Percentiles rank a stretch among this genome's conserved stretches.
Conservation (phyloP, 2,329 filamentous ascomycete genomes). For the Aspergillus persii region DNA sequence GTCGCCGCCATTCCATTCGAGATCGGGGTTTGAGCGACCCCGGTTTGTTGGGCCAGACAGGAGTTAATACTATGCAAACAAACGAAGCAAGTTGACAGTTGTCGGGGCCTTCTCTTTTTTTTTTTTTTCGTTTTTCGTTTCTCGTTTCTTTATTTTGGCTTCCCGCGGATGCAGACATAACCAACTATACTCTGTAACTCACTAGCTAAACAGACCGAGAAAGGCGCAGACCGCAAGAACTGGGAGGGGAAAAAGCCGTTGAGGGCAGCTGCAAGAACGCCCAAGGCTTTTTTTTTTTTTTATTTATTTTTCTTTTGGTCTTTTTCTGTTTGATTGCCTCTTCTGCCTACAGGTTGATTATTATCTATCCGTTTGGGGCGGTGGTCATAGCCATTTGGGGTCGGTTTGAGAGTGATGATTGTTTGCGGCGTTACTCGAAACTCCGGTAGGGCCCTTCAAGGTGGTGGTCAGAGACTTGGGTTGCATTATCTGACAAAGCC, state of each 20-base stretch:
- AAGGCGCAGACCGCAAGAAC: slow-evolving; percentile 5
- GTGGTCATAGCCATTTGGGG: neutral
- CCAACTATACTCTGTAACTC: too few species aligned
- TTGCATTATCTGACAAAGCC: neutral
- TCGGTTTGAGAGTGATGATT: neutral
- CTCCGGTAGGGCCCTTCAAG: neutral
- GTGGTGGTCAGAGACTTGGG: neutral
- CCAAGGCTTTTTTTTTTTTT: neutral
- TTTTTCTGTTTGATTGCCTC: too few species aligned
- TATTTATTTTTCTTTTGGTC: neutral
- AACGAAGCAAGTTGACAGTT: neutral
- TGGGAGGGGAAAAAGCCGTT: neutral
- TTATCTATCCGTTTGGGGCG: neutral
- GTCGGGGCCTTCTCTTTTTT: neutral
- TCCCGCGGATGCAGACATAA: neutral
- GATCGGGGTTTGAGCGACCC: neutral
- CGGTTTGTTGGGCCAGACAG: neutral
- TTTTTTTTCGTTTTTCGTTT: neutral
- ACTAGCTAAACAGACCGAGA: too few species aligned
- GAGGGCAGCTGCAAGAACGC: slow-evolving; percentile 4
- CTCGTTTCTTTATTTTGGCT: neutral
- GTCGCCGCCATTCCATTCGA: neutral
- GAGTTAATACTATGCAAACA: neutral
- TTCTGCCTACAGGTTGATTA: neutral
- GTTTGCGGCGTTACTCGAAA: neutral